Evolutionary conservation across 352 stramenopile species (phyloP), one percentile per base, ranked within the genome.

Genomic region (Globisporangium polare): DNA sequence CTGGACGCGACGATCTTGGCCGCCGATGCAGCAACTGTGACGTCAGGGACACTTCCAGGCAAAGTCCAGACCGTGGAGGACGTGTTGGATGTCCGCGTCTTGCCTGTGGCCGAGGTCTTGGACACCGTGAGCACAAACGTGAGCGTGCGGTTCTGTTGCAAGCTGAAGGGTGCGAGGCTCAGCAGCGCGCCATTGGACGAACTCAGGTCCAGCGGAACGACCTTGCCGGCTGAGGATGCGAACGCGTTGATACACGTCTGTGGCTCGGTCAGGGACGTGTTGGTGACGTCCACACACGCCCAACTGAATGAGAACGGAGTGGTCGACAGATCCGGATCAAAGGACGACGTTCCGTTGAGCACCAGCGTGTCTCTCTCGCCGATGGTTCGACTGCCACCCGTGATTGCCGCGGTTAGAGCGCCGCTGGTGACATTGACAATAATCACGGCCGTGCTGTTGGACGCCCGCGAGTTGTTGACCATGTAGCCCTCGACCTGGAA

Each of bases 401-500:
- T 63, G 5, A 93, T 49, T 0, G 45, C 43, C 7, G 81, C 68
- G 8, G 69, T 55, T 0, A 86, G 66, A 1, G 62, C 51, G 50
- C 81, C 90, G 24, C 58, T 69, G 3, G 59, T 31, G 7, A 91
- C 78, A 4, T 60, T 69, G 0, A 91, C 67, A 1, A 64, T 51
- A 20, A 89, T 76, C 0, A 67, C 73, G 6, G 73, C 70, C 20
- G 74, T 77, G 50, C 74, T 78, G 9, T 61, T 82, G 4, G 69
- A 63, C 3, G 64, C 27, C 3, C 27, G 56, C 47, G 13, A 59
- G 60, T 37, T 69, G 63, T 53, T 64, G 65, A 39, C 66, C 59
- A 83, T 81, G 37, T 72, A 86, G 1, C 74, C 80, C n/a, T 88
- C 74, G 24, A 76, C 62, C 20, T 62, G 69, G 50, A 93, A 86